Evolutionary conservation across 805 yeast species (phyloP), one percentile per base, ranked within the genome.

Genomic region (Phaffomyces thermotolerans): DNA sequence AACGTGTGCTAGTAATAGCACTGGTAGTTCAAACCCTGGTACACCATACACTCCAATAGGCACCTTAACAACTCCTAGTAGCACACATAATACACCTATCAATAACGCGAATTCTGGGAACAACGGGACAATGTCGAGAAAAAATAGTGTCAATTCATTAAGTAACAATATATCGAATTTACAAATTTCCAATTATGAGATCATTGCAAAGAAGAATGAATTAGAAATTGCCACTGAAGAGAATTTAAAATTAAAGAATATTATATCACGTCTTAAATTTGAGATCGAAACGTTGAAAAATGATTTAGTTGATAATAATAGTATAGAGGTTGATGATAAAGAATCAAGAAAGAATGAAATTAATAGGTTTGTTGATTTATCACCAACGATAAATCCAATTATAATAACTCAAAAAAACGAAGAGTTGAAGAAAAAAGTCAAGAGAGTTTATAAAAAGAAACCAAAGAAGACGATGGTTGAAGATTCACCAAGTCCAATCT

Each of bases 171-270:
- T 39, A 8, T 40, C 41, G n/a, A 46, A 37, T 20, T 27, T 36
- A 18, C 41, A 41, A 30, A 42, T 37, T 24, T 42, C 41, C 14
- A 38, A 27, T 27, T 13, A 27, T 27, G 29, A 27, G 5, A 9
- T 52, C 33, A 59, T 63, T 8, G 46, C 43, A 9, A 46, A 70
- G 40, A 63, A 65, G 37, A 47, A 51, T 37, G 73, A 71, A 50
- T 47, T 71, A n/a, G 70, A 67, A 40, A 58, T 57, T 36, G 72
- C 71, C 7, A 61, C 69, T 3, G 64, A 65, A 42, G 75, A 71
- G 52, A 71, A 71, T 49, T 68, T 64, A 41, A 70, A 69, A 46
- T 54, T 71, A 45, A 68, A 69, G 47, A 67, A 64, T 38, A 67
- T 71, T 4, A 57, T 71, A 8, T 57, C 57, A 3, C 67, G 69